Percentiles rank a stretch among this genome's conserved stretches.
These are phyloP conservation scores for Eugenia klotzschiana DNA, from an alignment of 441 rosid species.

Conservation along the genomic window DNA sequence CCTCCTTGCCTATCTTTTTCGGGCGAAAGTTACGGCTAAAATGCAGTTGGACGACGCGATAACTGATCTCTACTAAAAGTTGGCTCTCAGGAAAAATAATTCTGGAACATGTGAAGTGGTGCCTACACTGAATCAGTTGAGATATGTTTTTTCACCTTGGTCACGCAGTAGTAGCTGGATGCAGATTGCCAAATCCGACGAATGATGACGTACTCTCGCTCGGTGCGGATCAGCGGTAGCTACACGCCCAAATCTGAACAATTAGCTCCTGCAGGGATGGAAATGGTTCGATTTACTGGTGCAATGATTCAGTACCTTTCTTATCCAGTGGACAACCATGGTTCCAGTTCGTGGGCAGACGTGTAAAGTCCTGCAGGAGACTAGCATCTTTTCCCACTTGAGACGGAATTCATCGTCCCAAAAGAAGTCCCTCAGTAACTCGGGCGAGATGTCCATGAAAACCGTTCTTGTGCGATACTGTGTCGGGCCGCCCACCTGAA, in stretches of 20 bases:
- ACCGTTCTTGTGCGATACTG: conserved; percentile 2
- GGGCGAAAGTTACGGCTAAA: background rate
- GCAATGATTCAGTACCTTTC: background rate
- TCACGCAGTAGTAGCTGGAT: conserved; percentile 1
- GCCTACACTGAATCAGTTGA: background rate
- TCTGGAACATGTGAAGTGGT: background rate
- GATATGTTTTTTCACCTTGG: background rate
- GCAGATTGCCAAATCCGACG: conserved; percentile 4
- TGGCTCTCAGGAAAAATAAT: background rate
- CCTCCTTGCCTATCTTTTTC: background rate
- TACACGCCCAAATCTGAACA: background rate
- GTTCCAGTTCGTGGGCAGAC: conserved; percentile 2
- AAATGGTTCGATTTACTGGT: background rate
- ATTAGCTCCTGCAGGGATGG: background rate
- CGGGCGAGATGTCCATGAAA: background rate
- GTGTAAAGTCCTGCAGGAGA: background rate
- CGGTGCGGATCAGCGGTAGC: conserved; percentile 2
- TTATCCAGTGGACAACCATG: conserved; percentile 8
- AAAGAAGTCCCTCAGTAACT: conserved; percentile 3
- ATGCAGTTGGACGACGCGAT: background rate
- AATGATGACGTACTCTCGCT: conserved; percentile 1
- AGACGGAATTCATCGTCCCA: conserved; percentile 8
- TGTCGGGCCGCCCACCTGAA: conserved; percentile 3
- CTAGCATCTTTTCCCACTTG: conserved; percentile 11
- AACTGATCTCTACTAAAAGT: too few relatives aligned